Conservation (phyloP, 2,329 filamentous ascomycete genomes). For the Diplocarpon mali region DNA sequence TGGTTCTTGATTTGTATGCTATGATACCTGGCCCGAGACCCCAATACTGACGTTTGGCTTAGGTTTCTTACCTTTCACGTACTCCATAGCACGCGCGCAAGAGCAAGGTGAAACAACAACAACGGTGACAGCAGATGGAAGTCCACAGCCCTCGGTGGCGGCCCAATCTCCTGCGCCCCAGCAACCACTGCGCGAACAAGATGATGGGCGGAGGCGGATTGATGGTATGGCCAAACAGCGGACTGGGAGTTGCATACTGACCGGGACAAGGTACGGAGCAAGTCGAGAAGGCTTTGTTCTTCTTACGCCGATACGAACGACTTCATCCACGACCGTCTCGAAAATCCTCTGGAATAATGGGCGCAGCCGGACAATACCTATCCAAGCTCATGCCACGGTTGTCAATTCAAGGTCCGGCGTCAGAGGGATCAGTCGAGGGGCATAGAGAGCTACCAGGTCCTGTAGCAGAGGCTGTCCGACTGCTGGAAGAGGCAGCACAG, state of each 20-base stretch:
- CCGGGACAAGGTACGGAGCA: constrained; percentile 23
- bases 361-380: constrained; percentile 47
- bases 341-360: constrained; percentile 47
- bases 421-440: constrained; percentile 10
- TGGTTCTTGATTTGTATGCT: constrained; percentile 26
- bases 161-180: constrained; percentile 20
- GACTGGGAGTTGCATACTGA: constrained; percentile 11
- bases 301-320: constrained; percentile 26
- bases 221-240: constrained; percentile 17
- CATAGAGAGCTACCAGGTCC: constrained; percentile 35
- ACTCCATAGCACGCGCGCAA: constrained; percentile 16
- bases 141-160: constrained; percentile 20
- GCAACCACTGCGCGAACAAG: constrained; percentile 18
- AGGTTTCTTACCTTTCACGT: constrained; percentile 23
- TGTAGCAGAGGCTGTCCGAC: constrained; percentile 44
- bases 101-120: constrained; percentile 14
- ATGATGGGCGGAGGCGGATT: constrained; percentile 14
- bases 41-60: constrained; percentile 1
- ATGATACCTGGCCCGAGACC: constrained; percentile 1
- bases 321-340: constrained; percentile 23
- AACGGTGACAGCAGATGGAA: constrained; percentile 16
- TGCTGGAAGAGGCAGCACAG: constrained; percentile 47
- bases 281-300: constrained; percentile 28
- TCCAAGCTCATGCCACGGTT: constrained; percentile 51
- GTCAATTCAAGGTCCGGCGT: constrained; percentile 50